Conservation (phyloP, 148 eudicot genomes). For the Pouteria glomerata region DNA sequence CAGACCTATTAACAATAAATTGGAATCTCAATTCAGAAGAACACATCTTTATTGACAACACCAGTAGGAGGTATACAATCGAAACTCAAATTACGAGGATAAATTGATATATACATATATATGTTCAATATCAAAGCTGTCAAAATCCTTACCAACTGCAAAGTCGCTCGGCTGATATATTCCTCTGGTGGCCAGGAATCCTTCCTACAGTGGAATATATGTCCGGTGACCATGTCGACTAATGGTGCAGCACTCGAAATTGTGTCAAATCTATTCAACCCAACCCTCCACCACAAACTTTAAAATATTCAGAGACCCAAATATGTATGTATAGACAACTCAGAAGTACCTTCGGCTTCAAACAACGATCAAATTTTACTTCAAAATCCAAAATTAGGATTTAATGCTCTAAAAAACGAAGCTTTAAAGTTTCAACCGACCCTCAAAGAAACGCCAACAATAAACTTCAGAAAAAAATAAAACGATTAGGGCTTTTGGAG, state of each 20-base stretch:
- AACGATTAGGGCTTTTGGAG: not conserved
- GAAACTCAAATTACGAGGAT: not conserved
- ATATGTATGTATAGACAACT: not conserved
- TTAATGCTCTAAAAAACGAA: not conserved
- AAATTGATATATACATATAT: not conserved
- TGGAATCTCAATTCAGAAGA: not conserved
- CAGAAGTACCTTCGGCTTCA: constrained; percentile 4
- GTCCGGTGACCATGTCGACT: constrained; percentile 61
- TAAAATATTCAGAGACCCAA: too few species aligned
- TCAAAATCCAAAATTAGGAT: not conserved
- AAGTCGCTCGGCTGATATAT: constrained; percentile 57
- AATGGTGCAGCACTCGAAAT: not conserved
- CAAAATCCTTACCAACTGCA: constrained; percentile 61
- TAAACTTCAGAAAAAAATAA: not conserved
- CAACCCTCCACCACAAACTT: too few species aligned
- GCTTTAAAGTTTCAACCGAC: not conserved
- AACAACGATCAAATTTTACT: not conserved
- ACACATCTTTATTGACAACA: not conserved
- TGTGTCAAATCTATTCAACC: too few species aligned
- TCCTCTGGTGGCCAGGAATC: constrained; percentile 95
- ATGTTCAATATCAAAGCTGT: not conserved
- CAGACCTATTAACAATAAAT: too few species aligned
- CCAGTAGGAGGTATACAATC: not conserved
- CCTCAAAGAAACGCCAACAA: not conserved
- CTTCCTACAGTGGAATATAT: constrained; percentile 71